Base-by-base conservation (phyloP, 495 filamentous ascomycete species). In the Podospora tetraspora region DNA sequence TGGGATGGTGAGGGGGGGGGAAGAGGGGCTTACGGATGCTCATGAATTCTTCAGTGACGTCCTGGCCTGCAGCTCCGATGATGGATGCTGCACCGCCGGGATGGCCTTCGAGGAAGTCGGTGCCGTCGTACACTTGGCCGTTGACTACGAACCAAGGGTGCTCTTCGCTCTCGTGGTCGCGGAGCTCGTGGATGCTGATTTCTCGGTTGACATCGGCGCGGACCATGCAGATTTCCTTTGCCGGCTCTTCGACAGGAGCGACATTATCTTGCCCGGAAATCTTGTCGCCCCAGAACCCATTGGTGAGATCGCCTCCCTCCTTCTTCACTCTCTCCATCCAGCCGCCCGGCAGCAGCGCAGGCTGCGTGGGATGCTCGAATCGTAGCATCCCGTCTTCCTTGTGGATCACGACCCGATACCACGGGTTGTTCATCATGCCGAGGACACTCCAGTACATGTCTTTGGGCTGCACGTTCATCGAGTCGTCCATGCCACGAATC, bases 391-490 rank as follows among this genome's bases (percentile, higher is more conserved):
- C 82, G 0, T 81, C 84, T 69, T 96, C 91, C 67, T 89, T 89
- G 57, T 85, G 87, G 67, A 98, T 92, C 6, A 88, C 85, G 7
- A 98, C 84, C 19, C 94, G 84, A 77, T 89, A 98, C 94, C 94
- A 98, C 8, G 93, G 90, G 73, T 97, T 97, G 76, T 98, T 97
- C 94, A 98, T 98, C 94, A 98, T 98, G 0, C 94, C 94, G 57
- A 97, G 80, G 21, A 97, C 94, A 66, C 87, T 91, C 94, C 94
- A 98, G 78, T 98, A 98, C 91, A 97, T 96, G 72, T 98, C 94
- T 68, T 91, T 83, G 7, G 94, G 94, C 74, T 97, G 93, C 1
- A 92, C 81, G 72, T 89, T 91, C 87, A 98, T 88, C 32, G 90
- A 87, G 61, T 98, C 94, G 73, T 98, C 94, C 92, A 97, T 97